Base-by-base conservation (phyloP, 352 stramenopile genomes). In the Phytophthora syringae region DNA sequence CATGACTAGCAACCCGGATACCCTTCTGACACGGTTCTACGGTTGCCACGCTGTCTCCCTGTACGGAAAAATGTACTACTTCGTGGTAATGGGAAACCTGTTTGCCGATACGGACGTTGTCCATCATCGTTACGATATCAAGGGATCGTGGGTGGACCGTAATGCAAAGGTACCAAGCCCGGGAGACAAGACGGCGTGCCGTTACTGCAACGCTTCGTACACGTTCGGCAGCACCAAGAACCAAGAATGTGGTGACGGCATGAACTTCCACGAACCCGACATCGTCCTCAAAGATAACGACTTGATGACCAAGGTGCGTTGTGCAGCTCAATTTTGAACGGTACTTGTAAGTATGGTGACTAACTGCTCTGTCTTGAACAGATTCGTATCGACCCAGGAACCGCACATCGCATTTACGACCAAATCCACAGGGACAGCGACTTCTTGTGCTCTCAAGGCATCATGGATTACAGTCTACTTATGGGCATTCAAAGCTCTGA, bases 381-480 rank as follows among this genome's bases (percentile, higher is more conserved):
- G 80, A 93, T 94, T 57, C 86, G 88, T 18, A 94, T 96, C 25
- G 84, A 93, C 21, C 76, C 85, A 3, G 77, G 66, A 13, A 82
- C 88, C n/a, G 83, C 86, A 7, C 80, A 93, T 54, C 83, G 86
- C 57, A 93, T 96, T 28, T 96, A 94, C 57, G 86, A 94, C 64
- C 88, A 95, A 51, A 91, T 96, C 53, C 84, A 93, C 73, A 89
- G 88, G 58, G 89, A 97, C 75, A 92, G 81, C 22, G 84, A 94
- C 68, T 97, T 97, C 53, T 69, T 97, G 64, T 93, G 86, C 67
- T 86, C 88, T 13, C 84, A 94, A 57, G 89, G 89, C 40, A 97
- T 97, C 64, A 97, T 97, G 90, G 90, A 97, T 74, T 97, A 97
- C 72, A 94, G 80, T 79, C 70, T 97, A 45, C 87, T 97, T 47